phyloP scores from a whole-genome alignment of 169 alveolate species.

The Haemoproteus tartakovskyi region DNA sequence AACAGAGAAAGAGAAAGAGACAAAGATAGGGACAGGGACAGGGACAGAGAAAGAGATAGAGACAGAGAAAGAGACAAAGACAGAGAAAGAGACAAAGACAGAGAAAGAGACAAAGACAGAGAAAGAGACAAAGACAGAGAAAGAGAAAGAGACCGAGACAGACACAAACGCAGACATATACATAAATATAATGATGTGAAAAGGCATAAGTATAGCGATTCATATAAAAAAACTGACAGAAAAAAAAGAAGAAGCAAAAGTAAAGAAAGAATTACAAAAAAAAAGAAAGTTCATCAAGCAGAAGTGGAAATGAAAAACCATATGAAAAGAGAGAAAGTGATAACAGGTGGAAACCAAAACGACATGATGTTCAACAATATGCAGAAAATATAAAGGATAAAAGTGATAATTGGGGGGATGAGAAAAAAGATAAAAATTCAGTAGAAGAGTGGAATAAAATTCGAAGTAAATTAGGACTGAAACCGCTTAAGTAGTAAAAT shows the following conservation, averaged over 20 bases:
- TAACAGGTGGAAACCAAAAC: background rate
- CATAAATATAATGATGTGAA: too few relatives aligned
- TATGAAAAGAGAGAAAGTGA: background rate
- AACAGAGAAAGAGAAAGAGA: background rate
- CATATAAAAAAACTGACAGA: too few relatives aligned
- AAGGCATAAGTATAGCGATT: too few relatives aligned
- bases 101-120: background rate
- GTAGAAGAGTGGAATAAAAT: conserved; percentile 78
- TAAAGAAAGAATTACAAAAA: too few relatives aligned
- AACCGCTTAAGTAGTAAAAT: conserved; percentile 72
- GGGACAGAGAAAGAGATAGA: background rate
- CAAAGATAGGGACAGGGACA: background rate
- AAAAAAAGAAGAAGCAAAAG: too few relatives aligned
- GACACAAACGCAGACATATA: too few relatives aligned
- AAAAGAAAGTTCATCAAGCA: too few relatives aligned
- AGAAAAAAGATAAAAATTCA: conserved; percentile 67
- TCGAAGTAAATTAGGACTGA: conserved; percentile 77
- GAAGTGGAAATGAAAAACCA: too few relatives aligned
- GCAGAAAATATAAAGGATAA: background rate
- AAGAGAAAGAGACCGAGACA: too few relatives aligned
- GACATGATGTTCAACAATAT: too few relatives aligned
- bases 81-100: background rate
- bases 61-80: background rate
- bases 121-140: too few relatives aligned
- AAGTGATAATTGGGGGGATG: conserved; percentile 6